Conservation (phyloP, 140 eudicot genomes). For the Anethum foeniculum region DNA sequence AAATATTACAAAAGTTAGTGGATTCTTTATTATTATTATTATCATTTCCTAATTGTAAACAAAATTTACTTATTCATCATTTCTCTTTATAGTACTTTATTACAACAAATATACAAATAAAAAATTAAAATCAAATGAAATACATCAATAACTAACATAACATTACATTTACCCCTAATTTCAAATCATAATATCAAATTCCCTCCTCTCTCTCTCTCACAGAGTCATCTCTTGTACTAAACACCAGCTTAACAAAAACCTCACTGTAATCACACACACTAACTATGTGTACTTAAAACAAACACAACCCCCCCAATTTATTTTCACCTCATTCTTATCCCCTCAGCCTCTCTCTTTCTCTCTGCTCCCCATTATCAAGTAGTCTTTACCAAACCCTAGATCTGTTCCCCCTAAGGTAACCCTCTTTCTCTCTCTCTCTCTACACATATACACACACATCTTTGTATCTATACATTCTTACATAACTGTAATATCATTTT, state of each 20-base stretch:
- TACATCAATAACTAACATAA: too few species aligned
- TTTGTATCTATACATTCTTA: not conserved
- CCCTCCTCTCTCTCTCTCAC: too few species aligned
- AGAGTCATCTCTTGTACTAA: not conserved
- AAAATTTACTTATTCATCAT: too few species aligned
- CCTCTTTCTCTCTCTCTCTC: constrained; percentile 22
- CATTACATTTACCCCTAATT: too few species aligned
- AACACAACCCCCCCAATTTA: not conserved
- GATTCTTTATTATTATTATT: too few species aligned
- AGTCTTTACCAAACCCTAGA: constrained; percentile 72
- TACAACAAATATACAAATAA: too few species aligned
- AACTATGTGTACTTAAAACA: not conserved
- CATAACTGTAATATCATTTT: constrained; percentile 3
- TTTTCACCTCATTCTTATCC: not conserved
- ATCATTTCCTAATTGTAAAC: too few species aligned
- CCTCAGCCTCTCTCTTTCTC: not conserved
- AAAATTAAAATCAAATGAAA: too few species aligned
- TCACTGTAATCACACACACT: not conserved
- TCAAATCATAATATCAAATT: too few species aligned
- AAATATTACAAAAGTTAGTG: too few species aligned
- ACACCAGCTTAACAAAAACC: not conserved
- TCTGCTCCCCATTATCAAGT: constrained; percentile 30
- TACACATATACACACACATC: constrained; percentile 2
- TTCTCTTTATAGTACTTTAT: too few species aligned
- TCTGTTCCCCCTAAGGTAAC: constrained; percentile 64